Evolutionary conservation across 148 eudicot species (phyloP), one percentile per base, ranked within the genome.

Genomic region (Silene uniflora): DNA sequence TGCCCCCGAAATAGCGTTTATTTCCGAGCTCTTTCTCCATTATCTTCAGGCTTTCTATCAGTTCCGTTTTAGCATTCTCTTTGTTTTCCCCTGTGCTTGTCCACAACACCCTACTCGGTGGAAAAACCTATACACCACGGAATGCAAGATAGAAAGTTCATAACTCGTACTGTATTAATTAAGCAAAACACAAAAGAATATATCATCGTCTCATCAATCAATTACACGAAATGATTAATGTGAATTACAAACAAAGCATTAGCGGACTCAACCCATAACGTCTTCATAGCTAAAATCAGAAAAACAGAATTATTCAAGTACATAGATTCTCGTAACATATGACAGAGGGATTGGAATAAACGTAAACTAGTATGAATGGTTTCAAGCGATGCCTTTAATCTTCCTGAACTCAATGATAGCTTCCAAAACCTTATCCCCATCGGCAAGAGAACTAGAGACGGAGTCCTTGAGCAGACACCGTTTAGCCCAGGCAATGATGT

Each of bases 401-500:
- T 67, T 82, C 72, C 76, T 82, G 22, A 55, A 19, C 58, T 58
- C 65, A 27, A 69, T 27, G 64, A 75, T 54, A 9, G 75, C 12
- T 10, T 83, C 82, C 60, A 25, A 70, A 21, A 85, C 59, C 76
- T 80, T 83, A 62, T 78, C 42, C 21, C 13, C 56, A 8, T 81
- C 78, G 6, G 84, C 82, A 16, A 84, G 80, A 69, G 80, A 71
- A 10, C 66, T 81, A 12, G 80, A 42, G 4, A 81, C 81, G 55
- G 80, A 60, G 9, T 83, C 77, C 49, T 76, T 79, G 42, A 79
- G 71, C 62, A 72, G 67, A 79, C 88, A 83, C 24, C 88, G 80
- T 73, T 81, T 77, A 9, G 73, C 83, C 89, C 89, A 86, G 3
- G 78, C 80, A 8, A 79, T 61, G 11, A 86, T 67, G 52, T 83